phyloP scores from a whole-genome alignment of 2,329 filamentous ascomycete species.

The Penicillium sp. region DNA sequence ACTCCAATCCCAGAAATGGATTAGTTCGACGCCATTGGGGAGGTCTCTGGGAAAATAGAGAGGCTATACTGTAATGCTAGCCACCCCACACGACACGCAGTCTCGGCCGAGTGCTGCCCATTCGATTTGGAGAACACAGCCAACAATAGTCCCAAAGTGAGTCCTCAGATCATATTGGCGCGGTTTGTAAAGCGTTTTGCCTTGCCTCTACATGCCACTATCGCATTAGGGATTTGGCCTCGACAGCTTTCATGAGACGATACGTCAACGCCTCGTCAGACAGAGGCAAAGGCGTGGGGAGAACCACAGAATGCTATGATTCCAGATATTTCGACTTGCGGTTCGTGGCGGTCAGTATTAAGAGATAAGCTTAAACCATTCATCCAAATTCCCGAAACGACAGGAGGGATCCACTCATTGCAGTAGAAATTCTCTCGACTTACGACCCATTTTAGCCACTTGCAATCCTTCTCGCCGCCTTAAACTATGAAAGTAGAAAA shows the following conservation, averaged over 20 bases:
- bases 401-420: background rate
- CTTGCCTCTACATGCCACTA: background rate
- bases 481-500: background rate
- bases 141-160: background rate
- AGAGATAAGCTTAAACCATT: background rate
- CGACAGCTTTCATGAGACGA: background rate
- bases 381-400: background rate
- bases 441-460: background rate
- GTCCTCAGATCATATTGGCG: background rate
- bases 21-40: background rate
- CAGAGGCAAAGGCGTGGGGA: background rate
- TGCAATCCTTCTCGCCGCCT: background rate
- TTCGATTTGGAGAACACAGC: background rate
- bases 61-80: background rate
- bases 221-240: too few species aligned
- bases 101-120: background rate
- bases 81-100: background rate
- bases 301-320: background rate
- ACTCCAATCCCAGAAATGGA: slow-evolving; percentile 1
- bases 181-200: background rate
- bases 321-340: background rate
- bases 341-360: background rate
- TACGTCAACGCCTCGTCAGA: slow-evolving; percentile 11
- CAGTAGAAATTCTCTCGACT: background rate
- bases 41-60: background rate